A percentile compares a stretch with the other conserved stretches of the same genome.
These are phyloP conservation scores for Yamadazyma takamatsuzukensis DNA, from an alignment of 805 yeast genomes.

Conservation along the genomic window DNA sequence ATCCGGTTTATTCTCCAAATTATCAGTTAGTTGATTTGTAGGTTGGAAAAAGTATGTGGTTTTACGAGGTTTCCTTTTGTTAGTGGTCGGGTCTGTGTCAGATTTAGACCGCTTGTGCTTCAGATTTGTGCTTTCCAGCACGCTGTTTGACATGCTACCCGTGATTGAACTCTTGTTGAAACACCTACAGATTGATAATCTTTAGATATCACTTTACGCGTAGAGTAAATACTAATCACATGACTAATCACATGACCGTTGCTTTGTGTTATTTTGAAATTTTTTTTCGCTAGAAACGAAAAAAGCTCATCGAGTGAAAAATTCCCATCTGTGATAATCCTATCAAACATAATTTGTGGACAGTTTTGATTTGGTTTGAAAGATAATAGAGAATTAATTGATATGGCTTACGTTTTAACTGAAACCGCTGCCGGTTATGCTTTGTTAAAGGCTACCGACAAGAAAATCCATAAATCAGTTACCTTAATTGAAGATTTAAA, in stretches of 20 bases:
- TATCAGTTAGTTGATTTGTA: slow-evolving; percentile 23
- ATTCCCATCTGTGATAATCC: no score
- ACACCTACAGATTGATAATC: no score
- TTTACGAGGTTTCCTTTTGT: slow-evolving; percentile 12
- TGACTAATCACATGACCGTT: background rate
- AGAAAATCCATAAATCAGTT: slow-evolving; percentile 87
- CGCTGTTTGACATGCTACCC: background rate
- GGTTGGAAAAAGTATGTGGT: slow-evolving; percentile 36
- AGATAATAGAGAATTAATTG: background rate
- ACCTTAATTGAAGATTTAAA: slow-evolving; percentile 71
- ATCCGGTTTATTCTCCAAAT: background rate
- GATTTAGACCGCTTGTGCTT: background rate
- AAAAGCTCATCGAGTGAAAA: slow-evolving; percentile 4
- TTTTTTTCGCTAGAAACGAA: slow-evolving; percentile 1
- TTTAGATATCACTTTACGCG: no score
- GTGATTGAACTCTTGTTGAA: no score
- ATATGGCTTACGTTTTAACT: slow-evolving; percentile 87
- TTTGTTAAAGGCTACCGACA: slow-evolving; percentile 93
- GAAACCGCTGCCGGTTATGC: slow-evolving; percentile 99
- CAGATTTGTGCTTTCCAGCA: background rate
- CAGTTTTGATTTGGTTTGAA: background rate
- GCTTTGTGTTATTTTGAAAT: slow-evolving; percentile 1
- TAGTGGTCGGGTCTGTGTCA: no score
- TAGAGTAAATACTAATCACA: no score
- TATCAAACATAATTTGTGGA: background rate